These are phyloP conservation scores for Boletales sp. DNA, from an alignment of 768 basidiomycete genomes.

Conservation along the genomic window DNA sequence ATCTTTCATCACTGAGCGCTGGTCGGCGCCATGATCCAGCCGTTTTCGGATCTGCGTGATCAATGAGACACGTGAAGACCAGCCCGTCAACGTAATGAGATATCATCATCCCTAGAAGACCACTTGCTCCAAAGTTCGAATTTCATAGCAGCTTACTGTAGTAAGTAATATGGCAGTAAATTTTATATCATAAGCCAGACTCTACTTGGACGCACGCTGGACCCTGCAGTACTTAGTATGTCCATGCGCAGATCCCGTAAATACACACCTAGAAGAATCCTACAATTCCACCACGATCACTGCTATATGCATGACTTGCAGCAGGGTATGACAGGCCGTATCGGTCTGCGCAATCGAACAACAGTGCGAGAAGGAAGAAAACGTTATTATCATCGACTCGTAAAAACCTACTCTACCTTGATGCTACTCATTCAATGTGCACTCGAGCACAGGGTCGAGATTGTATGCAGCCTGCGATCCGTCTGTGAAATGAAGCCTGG, in stretches of 20 bases:
- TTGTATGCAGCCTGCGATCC: slow-evolving; percentile 21
- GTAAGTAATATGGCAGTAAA: slow-evolving; percentile 17
- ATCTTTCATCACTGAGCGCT: slow-evolving; percentile 36
- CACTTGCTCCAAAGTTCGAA: slow-evolving; percentile 32
- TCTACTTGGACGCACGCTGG: slow-evolving; percentile 19
- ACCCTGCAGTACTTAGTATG: slow-evolving; percentile 15
- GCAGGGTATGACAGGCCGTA: slow-evolving; percentile 33
- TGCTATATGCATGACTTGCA: slow-evolving; percentile 24
- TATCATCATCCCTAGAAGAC: slow-evolving; percentile 28
- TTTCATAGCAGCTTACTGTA: slow-evolving; percentile 37
- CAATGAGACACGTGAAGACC: slow-evolving; percentile 17
- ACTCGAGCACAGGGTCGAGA: slow-evolving; percentile 29
- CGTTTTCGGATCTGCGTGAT: slow-evolving; percentile 32
- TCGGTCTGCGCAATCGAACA: slow-evolving; percentile 20
- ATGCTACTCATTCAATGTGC: slow-evolving; percentile 22
- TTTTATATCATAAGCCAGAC: slow-evolving; percentile 6
- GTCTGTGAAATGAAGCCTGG: slow-evolving; percentile 15
- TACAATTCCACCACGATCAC: slow-evolving; percentile 21
- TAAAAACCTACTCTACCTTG: slow-evolving; percentile 31
- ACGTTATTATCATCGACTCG: slow-evolving; percentile 5
- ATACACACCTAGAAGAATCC: slow-evolving; percentile 27
- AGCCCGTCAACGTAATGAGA: slow-evolving; percentile 16
- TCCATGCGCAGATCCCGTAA: slow-evolving; percentile 6
- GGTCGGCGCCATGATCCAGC: slow-evolving; percentile 31
- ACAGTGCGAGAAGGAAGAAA: slow-evolving; percentile 7